Conservation (phyloP, 129 eudicot species). For the Pseudognaphalium luteoalbum region DNA sequence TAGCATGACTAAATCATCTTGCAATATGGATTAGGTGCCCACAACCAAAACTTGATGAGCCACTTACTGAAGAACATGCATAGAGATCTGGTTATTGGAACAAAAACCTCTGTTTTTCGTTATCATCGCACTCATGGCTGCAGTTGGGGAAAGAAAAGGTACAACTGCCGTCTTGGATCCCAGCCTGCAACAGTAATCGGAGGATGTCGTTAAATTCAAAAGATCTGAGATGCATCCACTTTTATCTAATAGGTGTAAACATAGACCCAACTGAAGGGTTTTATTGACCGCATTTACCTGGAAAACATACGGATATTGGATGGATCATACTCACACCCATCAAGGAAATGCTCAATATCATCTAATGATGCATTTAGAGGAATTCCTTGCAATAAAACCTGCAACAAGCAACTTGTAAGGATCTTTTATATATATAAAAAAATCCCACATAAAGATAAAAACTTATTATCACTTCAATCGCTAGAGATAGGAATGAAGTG, state of each 20-base stretch:
- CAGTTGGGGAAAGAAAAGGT: conserved; percentile 49
- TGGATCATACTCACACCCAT: conserved; percentile 61
- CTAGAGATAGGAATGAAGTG: not conserved
- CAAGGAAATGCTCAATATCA: conserved; percentile 69
- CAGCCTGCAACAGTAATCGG: conserved; percentile 40
- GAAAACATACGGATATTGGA: conserved; percentile 39
- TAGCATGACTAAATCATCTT: conserved; percentile 1
- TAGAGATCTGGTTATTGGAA: conserved; percentile 54
- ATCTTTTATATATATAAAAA: not conserved
- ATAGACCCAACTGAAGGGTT: not conserved
- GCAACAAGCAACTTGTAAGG: conserved; percentile 11
- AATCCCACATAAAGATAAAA: not conserved
- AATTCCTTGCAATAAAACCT: conserved; percentile 69
- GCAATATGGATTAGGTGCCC: not conserved
- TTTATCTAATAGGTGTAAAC: not conserved
- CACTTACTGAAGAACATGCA: conserved; percentile 63
- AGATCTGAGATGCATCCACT: not conserved
- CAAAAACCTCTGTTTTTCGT: conserved; percentile 64
- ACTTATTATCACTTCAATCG: not conserved
- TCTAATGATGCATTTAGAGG: conserved; percentile 58
- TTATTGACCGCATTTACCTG: conserved; percentile 38
- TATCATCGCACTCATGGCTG: conserved; percentile 67
- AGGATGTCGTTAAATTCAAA: not conserved
- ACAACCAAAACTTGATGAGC: conserved; percentile 7
- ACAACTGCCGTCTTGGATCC: conserved; percentile 48